A percentile compares a stretch with the other conserved stretches of the same genome.
These are phyloP conservation scores for Coniochaeta sp. DNA, from an alignment of 2,329 filamentous ascomycete genomes.

Conservation along the genomic window DNA sequence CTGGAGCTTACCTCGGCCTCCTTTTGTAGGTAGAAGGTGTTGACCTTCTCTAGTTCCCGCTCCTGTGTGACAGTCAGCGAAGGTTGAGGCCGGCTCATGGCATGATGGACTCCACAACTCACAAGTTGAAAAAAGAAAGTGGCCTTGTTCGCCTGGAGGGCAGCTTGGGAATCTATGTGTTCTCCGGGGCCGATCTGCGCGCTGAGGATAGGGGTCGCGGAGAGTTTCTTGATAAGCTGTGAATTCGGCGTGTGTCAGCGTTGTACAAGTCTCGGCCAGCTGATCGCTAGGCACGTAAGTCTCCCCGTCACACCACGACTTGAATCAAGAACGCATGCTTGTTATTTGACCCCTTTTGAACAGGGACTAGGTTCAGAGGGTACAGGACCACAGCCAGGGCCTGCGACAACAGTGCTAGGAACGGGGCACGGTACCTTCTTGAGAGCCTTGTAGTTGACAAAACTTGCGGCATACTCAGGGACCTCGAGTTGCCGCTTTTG, in stretches of 20 bases:
- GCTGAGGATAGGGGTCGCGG: slow-evolving; percentile 76
- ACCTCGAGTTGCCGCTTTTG: slow-evolving; percentile 99
- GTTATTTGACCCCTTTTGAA: too few relatives aligned
- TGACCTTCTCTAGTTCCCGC: slow-evolving; percentile 96
- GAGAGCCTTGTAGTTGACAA: slow-evolving; percentile 97
- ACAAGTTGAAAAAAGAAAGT: slow-evolving; percentile 98
- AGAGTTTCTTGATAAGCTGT: slow-evolving; percentile 97
- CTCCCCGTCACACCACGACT: neutral
- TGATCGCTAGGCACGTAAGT: neutral
- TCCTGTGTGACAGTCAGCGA: slow-evolving; percentile 57
- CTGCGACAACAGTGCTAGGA: neutral
- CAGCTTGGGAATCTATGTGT: slow-evolving; percentile 69
- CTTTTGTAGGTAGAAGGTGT: slow-evolving; percentile 95
- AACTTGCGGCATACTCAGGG: slow-evolving; percentile 97
- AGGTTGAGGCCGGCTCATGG: slow-evolving; percentile 11
- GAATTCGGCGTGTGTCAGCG: neutral
- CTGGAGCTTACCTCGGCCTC: slow-evolving; percentile 74
- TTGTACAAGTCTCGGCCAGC: neutral
- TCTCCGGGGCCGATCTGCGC: slow-evolving; percentile 52
- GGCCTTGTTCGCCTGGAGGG: slow-evolving; percentile 92
- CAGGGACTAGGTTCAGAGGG: neutral
- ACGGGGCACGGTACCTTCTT: slow-evolving; percentile 68
- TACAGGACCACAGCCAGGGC: neutral
- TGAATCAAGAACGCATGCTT: too few relatives aligned
- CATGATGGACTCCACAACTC: slow-evolving; percentile 25